Conservation (phyloP, 2,329 filamentous ascomycete genomes). For the Sporothrix schenckii region DNA sequence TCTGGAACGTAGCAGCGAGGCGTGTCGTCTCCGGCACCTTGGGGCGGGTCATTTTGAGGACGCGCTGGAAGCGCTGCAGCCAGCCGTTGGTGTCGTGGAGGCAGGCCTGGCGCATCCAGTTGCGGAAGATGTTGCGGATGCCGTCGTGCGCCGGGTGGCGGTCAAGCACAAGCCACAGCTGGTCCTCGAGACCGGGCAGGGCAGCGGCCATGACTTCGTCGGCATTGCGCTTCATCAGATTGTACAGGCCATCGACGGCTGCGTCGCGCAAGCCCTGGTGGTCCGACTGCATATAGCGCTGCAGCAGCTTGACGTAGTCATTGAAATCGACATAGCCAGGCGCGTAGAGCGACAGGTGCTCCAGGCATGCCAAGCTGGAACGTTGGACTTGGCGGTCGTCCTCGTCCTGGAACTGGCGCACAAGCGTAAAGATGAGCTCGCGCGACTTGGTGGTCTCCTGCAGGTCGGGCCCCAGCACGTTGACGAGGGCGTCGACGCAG, state of each 20-base stretch:
- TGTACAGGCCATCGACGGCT: constrained; percentile 86
- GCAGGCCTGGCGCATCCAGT: constrained; percentile 91
- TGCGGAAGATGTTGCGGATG: constrained; percentile 83
- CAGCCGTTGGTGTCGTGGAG: constrained; percentile 78
- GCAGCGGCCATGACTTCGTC: constrained; percentile 78
- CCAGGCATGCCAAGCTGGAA: constrained; percentile 79
- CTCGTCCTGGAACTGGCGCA: constrained; percentile 79
- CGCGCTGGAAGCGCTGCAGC: constrained; percentile 84
- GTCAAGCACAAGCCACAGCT: constrained; percentile 89
- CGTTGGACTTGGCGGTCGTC: constrained; percentile 70
- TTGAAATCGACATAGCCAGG: constrained; percentile 82
- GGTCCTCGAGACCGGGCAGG: constrained; percentile 79
- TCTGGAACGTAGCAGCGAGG: constrained; percentile 32
- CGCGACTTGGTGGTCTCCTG: constrained; percentile 91
- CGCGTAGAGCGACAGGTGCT: constrained; percentile 90
- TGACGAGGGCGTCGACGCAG: constrained; percentile 93
- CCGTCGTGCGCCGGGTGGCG: constrained; percentile 73
- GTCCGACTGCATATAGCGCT: constrained; percentile 73
- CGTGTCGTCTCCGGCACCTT: constrained; percentile 60
- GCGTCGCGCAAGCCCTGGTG: constrained; percentile 72
- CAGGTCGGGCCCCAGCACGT: constrained; percentile 91
- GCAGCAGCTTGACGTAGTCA: constrained; percentile 80
- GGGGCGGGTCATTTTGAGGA: constrained; percentile 82
- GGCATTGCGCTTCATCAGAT: constrained; percentile 91
- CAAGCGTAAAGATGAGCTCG: constrained; percentile 84